phyloP scores from a whole-genome alignment of 2,329 filamentous ascomycete genomes.

The Neofusicoccum laricinum region DNA sequence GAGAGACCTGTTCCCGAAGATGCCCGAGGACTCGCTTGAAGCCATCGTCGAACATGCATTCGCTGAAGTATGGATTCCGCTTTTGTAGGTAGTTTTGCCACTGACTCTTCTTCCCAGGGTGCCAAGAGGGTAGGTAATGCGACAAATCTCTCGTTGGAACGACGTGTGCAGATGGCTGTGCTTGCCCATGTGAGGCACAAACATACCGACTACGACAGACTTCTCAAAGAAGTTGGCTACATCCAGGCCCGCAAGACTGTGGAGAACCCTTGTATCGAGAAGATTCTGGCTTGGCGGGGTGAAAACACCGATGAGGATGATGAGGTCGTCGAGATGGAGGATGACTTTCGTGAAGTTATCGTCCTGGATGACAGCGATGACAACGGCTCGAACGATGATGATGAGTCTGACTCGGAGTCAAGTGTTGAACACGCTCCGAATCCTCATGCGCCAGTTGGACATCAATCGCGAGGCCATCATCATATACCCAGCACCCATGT shows the following conservation, averaged over 20 bases:
- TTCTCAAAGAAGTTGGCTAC: conserved; percentile 36
- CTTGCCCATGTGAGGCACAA: conserved; percentile 61
- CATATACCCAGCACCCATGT: conserved; percentile 21
- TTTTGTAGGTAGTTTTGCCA: not conserved
- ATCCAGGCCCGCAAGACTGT: conserved; percentile 49
- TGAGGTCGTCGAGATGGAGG: conserved; percentile 53
- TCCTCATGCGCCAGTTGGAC: conserved; percentile 30
- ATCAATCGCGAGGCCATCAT: conserved; percentile 31
- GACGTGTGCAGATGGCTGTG: conserved; percentile 60
- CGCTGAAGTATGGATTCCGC: conserved; percentile 47
- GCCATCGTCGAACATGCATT: conserved; percentile 61
- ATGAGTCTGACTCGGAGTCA: conserved; percentile 20
- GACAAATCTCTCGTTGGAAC: conserved; percentile 51
- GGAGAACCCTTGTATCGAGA: conserved; percentile 54
- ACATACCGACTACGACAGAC: conserved; percentile 61
- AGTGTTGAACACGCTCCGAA: conserved; percentile 2
- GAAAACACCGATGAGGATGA: conserved; percentile 48
- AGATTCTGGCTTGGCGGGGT: conserved; percentile 61
- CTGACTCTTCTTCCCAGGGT: conserved; percentile 39
- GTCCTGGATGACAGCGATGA: conserved; percentile 60
- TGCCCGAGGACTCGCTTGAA: conserved; percentile 56
- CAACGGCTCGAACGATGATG: conserved; percentile 35
- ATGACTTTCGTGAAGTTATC: conserved; percentile 63
- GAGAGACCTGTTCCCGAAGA: conserved; percentile 61
- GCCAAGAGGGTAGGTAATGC: conserved; percentile 58